Evolutionary conservation across 805 yeast species (phyloP).

Genomic region (Hanseniaspora hatyaiensis): DNA sequence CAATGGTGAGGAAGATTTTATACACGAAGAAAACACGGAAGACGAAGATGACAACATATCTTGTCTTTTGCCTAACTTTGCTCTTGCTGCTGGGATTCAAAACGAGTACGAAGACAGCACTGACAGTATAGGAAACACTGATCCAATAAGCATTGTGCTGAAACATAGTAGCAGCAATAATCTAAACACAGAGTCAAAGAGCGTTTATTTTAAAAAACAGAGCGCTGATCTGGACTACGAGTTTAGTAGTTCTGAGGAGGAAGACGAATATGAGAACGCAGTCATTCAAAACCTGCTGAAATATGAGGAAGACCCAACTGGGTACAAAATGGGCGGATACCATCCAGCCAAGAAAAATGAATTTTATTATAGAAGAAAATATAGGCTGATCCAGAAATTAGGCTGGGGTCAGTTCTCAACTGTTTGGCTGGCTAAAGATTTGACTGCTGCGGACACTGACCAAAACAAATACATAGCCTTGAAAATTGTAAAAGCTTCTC

Average conservation of each 20-base stretch:
- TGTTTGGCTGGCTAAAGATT: slow-evolving; percentile 74
- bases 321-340: slow-evolving; percentile 87
- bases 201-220: slow-evolving; percentile 17
- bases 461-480: slow-evolving; percentile 72
- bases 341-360: slow-evolving; percentile 92
- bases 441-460: slow-evolving; percentile 28
- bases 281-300: slow-evolving; percentile 32
- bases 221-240: slow-evolving; percentile 17
- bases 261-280: slow-evolving; percentile 26
- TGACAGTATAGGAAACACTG: neutral
- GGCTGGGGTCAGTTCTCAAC: slow-evolving; percentile 99
- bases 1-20: neutral
- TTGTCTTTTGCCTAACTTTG: slow-evolving; percentile 5
- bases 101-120: neutral
- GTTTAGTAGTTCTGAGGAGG: slow-evolving; percentile 18
- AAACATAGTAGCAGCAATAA: neutral
- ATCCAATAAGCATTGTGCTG: slow-evolving; percentile 2
- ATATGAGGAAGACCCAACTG: slow-evolving; percentile 77
- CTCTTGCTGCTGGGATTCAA: slow-evolving; percentile 1
- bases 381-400: slow-evolving; percentile 70
- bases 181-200: neutral
- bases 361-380: slow-evolving; percentile 59
- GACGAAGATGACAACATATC: slow-evolving; percentile 1
- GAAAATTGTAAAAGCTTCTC: slow-evolving; percentile 85
- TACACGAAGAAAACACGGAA: neutral